Conservation (phyloP, 352 stramenopile genomes). For the Phytophthora macrochlamydospora region DNA sequence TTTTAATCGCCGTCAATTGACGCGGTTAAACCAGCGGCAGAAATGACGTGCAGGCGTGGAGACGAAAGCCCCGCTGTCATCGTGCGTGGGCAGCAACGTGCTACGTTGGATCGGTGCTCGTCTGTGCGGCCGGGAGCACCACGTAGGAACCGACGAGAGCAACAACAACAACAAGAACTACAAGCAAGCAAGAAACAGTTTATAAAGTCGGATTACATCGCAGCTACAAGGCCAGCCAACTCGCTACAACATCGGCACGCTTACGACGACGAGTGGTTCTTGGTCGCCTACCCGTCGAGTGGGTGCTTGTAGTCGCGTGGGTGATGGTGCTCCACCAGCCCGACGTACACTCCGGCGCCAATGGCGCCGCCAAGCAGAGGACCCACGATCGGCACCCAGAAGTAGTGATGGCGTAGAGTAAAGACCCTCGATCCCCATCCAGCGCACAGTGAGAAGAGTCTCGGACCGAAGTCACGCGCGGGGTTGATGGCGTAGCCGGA, state of each 20-base stretch:
- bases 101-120: neutral
- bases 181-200: neutral
- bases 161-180: too few species aligned
- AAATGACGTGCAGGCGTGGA: neutral
- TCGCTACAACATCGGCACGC: neutral
- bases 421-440: conserved; percentile 47
- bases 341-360: conserved; percentile 30
- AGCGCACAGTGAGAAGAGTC: conserved; percentile 39
- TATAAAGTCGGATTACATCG: neutral
- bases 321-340: conserved; percentile 36
- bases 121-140: neutral
- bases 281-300: neutral
- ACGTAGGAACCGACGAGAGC: neutral
- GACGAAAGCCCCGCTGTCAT: neutral
- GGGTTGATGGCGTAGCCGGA: conserved; percentile 70
- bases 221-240: neutral
- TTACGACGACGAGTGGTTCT: neutral
- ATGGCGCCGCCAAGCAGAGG: conserved; percentile 37
- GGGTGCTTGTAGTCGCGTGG: conserved; percentile 25
- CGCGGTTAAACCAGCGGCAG: neutral
- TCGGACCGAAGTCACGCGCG: conserved; percentile 48
- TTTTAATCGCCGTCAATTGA: neutral
- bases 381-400: conserved; percentile 56
- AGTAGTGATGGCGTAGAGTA: conserved; percentile 45
- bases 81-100: neutral